These are phyloP conservation scores for Phialocephala sp. DNA, from an alignment of 2,329 filamentous ascomycete species.

Conservation along the genomic window DNA sequence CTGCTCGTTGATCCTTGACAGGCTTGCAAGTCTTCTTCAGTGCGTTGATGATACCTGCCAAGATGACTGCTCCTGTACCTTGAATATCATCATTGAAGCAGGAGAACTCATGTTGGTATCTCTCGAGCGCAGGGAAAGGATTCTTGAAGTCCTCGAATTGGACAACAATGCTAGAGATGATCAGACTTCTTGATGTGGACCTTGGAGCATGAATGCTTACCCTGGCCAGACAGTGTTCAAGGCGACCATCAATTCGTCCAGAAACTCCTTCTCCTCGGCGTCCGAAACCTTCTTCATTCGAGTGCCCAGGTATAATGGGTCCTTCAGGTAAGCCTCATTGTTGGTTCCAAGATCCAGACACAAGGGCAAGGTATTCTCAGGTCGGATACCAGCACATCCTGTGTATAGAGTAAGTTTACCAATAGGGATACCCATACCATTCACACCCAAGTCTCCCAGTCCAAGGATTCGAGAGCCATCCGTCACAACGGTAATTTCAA, in stretches of 20 bases:
- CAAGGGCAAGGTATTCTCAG: slow-evolving; percentile 78
- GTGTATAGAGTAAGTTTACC: slow-evolving; percentile 85
- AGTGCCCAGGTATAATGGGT: slow-evolving; percentile 81
- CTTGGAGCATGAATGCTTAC: slow-evolving; percentile 59
- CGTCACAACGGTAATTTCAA: slow-evolving; percentile 60
- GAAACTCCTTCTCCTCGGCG: slow-evolving; percentile 74
- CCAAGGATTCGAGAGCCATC: slow-evolving; percentile 71
- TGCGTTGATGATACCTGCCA: slow-evolving; percentile 80
- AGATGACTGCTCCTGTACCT: slow-evolving; percentile 84
- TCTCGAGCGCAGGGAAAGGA: slow-evolving; percentile 62
- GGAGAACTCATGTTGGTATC: slow-evolving; percentile 74
- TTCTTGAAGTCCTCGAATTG: slow-evolving; percentile 81
- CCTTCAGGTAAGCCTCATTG: slow-evolving; percentile 74
- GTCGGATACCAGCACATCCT: slow-evolving; percentile 84
- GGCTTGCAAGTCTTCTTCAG: slow-evolving; percentile 70
- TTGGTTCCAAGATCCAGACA: slow-evolving; percentile 86
- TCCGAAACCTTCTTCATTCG: slow-evolving; percentile 70
- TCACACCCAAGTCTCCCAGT: slow-evolving; percentile 86
- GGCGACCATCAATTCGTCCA: slow-evolving; percentile 73
- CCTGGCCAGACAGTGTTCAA: slow-evolving; percentile 74
- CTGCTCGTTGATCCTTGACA: slow-evolving; percentile 70
- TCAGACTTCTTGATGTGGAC: slow-evolving; percentile 62
- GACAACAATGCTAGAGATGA: slow-evolving; percentile 56
- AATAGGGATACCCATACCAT: slow-evolving; percentile 81
- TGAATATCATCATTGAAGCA: slow-evolving; percentile 94